phyloP scores from a whole-genome alignment of 2,329 filamentous ascomycete species.

The Fonsecaea pedrosoi region DNA sequence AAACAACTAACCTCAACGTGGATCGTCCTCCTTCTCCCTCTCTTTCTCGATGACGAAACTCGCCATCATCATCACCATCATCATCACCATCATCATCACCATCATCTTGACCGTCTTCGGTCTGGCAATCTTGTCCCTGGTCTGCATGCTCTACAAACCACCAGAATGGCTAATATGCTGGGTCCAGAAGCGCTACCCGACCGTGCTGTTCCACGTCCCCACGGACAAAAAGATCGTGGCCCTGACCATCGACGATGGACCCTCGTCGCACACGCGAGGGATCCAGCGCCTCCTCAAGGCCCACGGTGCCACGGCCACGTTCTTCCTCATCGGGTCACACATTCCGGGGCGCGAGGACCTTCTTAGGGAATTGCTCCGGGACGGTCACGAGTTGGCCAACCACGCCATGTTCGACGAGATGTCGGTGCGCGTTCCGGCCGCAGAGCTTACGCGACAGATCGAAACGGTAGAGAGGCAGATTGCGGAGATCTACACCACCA shows the following conservation, averaged over 20 bases:
- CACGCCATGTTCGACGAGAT: conserved; percentile 90
- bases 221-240: conserved; percentile 71
- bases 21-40: not conserved
- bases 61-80: conserved; percentile 43
- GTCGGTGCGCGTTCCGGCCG: conserved; percentile 65
- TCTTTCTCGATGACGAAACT: conserved; percentile 26
- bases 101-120: conserved; percentile 63
- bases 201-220: conserved; percentile 76
- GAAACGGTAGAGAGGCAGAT: conserved; percentile 68
- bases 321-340: conserved; percentile 87
- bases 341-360: conserved; percentile 63
- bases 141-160: conserved; percentile 69
- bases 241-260: conserved; percentile 86
- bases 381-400: conserved; percentile 78
- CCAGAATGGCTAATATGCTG: conserved; percentile 73
- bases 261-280: conserved; percentile 72
- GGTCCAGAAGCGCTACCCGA: conserved; percentile 74
- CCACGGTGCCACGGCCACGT: conserved; percentile 76
- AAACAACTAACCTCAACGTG: not conserved
- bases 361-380: conserved; percentile 64
- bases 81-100: conserved; percentile 43
- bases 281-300: conserved; percentile 72
- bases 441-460: conserved; percentile 69
- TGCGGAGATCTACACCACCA: conserved; percentile 59
- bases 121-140: conserved; percentile 48